Conservation (phyloP, 805 yeast species). For the Lachancea quebecensis region DNA sequence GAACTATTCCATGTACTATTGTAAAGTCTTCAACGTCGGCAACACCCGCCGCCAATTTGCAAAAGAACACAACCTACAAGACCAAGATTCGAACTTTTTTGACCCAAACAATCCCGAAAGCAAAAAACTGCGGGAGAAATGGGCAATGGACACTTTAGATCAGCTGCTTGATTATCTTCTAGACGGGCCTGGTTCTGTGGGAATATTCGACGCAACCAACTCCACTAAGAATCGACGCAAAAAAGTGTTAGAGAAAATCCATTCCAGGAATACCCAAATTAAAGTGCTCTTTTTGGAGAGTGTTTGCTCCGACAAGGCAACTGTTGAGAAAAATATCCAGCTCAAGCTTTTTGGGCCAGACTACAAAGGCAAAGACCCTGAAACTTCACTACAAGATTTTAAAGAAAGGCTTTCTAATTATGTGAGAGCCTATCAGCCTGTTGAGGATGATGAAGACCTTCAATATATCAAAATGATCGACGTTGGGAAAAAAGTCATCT, state of each 20-base stretch:
- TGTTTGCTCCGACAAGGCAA: slow-evolving; percentile 70
- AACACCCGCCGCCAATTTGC: slow-evolving; percentile 80
- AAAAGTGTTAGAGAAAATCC: slow-evolving; percentile 50
- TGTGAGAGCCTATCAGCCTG: slow-evolving; percentile 84
- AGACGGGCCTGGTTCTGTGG: slow-evolving; percentile 81
- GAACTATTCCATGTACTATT: slow-evolving; percentile 90
- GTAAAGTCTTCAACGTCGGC: slow-evolving; percentile 90
- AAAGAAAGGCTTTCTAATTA: slow-evolving; percentile 74
- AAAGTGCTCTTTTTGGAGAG: slow-evolving; percentile 83
- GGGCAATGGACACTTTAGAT: slow-evolving; percentile 95
- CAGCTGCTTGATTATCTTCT: slow-evolving; percentile 74
- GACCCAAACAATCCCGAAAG: slow-evolving; percentile 67
- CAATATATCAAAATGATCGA: slow-evolving; percentile 94
- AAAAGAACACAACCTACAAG: slow-evolving; percentile 22
- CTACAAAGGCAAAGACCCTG: slow-evolving; percentile 78
- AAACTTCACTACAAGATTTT: slow-evolving; percentile 73
- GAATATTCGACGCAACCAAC: slow-evolving; percentile 83
- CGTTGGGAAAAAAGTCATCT: slow-evolving; percentile 90
- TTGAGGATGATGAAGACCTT: slow-evolving; percentile 66
- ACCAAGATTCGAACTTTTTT: slow-evolving; percentile 80
- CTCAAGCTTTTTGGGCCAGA: slow-evolving; percentile 91
- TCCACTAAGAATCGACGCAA: slow-evolving; percentile 61
- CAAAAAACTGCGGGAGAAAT: slow-evolving; percentile 68
- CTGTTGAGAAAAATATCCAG: slow-evolving; percentile 77
- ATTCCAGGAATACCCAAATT: slow-evolving; percentile 50